phyloP scores from a whole-genome alignment of 768 basidiomycete species.

The Grammothele lineata region DNA sequence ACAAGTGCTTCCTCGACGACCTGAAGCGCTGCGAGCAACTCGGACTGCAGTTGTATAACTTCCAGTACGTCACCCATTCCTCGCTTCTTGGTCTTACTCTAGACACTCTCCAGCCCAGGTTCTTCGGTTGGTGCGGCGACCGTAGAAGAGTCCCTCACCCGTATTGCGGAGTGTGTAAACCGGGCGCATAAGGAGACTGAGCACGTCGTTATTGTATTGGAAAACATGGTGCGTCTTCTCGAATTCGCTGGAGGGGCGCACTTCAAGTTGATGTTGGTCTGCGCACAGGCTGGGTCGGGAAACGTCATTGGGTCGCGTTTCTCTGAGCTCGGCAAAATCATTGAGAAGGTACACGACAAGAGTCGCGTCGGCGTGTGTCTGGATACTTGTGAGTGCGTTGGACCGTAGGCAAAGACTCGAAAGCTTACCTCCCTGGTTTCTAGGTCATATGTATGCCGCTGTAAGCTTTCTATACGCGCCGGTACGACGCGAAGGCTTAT shows the following conservation, averaged over 20 bases:
- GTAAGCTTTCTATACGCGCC: constrained; percentile 32
- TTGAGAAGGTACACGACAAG: constrained; percentile 67
- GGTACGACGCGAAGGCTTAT: too few species aligned
- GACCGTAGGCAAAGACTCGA: too few species aligned
- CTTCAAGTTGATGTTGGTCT: not conserved
- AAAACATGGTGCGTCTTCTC: constrained; percentile 65
- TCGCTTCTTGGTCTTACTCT: not conserved
- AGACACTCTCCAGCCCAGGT: constrained; percentile 53
- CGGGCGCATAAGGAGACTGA: constrained; percentile 61
- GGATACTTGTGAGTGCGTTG: constrained; percentile 62
- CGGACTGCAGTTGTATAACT: constrained; percentile 73
- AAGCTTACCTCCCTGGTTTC: not conserved
- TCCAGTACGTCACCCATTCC: constrained; percentile 60
- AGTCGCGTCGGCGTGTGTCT: constrained; percentile 75
- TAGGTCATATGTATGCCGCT: constrained; percentile 78
- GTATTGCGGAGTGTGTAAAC: constrained; percentile 73
- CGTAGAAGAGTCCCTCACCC: constrained; percentile 52
- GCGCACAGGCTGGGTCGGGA: constrained; percentile 64
- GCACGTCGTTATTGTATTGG: constrained; percentile 61
- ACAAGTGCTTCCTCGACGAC: constrained; percentile 80
- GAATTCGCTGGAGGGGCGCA: not conserved
- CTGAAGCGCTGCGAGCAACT: constrained; percentile 72
- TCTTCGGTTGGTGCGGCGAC: constrained; percentile 76
- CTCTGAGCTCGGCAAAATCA: constrained; percentile 63
- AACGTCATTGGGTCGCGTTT: constrained; percentile 77